phyloP scores from a whole-genome alignment of 23 red algal genomes.

The Agarophyton chilense region DNA sequence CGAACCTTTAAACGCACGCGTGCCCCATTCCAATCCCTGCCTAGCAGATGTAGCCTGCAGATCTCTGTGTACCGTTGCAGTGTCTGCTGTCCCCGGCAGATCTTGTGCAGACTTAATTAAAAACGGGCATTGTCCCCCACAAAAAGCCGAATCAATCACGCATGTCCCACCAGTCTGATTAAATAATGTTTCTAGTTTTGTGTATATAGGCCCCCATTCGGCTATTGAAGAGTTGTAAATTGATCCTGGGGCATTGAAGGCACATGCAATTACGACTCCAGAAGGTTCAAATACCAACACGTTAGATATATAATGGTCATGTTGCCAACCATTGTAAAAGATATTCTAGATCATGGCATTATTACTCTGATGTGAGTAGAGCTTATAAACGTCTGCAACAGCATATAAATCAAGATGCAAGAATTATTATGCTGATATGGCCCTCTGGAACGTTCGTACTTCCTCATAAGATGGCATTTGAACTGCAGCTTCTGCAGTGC shows the following conservation, averaged over 20 bases:
- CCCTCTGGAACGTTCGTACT: no score
- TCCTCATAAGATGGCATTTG: no score
- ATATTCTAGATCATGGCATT: background rate
- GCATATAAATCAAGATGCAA: background rate
- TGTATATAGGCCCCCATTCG: background rate
- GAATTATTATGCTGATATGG: no score
- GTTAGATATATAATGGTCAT: constrained; percentile 12
- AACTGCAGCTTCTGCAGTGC: no score
- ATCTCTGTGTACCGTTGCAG: background rate
- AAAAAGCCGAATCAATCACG: constrained; percentile 22
- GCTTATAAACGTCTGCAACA: no score
- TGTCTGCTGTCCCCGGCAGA: background rate
- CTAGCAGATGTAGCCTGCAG: background rate
- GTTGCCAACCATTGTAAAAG: no score
- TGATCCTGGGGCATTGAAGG: constrained; percentile 5
- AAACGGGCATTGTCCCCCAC: background rate
- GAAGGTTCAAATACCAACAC: background rate
- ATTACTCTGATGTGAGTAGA: background rate
- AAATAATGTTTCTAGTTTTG: no score
- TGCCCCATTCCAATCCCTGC: constrained; percentile 3
- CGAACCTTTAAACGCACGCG: constrained; percentile 13
- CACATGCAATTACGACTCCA: background rate
- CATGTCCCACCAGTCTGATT: background rate
- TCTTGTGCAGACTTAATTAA: constrained; percentile 30
- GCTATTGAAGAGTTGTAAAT: constrained; percentile 32